Evolutionary conservation across 2,329 filamentous ascomycete species (phyloP), one percentile per base, ranked within the genome.

Genomic region (Chrysoporthe austroafricana): DNA sequence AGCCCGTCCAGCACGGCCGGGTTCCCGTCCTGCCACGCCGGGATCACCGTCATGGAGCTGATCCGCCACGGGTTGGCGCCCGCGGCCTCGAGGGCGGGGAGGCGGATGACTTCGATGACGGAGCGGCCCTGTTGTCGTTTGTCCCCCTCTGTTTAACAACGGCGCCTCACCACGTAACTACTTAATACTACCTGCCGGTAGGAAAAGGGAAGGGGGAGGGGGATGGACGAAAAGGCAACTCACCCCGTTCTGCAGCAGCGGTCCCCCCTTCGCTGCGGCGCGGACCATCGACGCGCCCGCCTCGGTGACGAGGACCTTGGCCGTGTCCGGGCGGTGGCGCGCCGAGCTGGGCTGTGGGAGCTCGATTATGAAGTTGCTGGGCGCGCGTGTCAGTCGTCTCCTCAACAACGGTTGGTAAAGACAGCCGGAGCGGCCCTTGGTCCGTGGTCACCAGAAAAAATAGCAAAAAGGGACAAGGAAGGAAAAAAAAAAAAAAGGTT

Each of bases 11-110:
- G 65, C 4, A 72, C 68, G 5, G 44, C 66, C n/a, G n/a, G 36
- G 62, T 73, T 76, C 3, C 74, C 74, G 36, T 71, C 73, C 42
- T 72, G 69, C 77, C 75, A 77, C 11, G 66, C 63, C 21, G 70
- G 39, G 13, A 67, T 66, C 54, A 73, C 65, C 14, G 62, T 70
- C 32, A 75, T 74, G 44, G 66, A 73, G 39, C 69, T 73, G 59
- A 78, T 73, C 4, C 76, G 71, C 76, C 75, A 78, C 0, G 75
- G 74, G 62, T 79, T 78, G 26, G 72, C 56, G 2, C 73, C 74
- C 26, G 72, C 67, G 9, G 69, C 65, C 46, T 77, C 76, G 13
- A 77, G 69, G 39, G 72, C 73, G 0, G 62, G 57, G 26, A 75
- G 62, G 21, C 73, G 70, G 36, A 73, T 60, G 11, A 78, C 67